These are phyloP conservation scores for Candida ficus DNA, from an alignment of 805 yeast species.

Conservation along the genomic window DNA sequence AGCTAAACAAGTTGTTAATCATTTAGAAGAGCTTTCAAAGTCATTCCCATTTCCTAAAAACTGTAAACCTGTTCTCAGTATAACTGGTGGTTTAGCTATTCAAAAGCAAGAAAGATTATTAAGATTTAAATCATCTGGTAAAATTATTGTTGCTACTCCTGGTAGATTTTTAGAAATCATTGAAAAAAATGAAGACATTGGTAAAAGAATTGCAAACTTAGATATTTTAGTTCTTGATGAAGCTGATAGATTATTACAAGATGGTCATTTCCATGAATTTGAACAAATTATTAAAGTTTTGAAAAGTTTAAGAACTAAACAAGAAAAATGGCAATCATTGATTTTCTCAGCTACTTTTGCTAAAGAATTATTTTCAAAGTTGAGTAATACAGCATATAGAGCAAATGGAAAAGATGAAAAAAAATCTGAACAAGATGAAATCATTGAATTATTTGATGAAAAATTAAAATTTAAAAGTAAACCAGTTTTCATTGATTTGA, in stretches of 20 bases:
- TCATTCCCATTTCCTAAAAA: constrained; percentile 46
- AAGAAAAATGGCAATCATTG: constrained; percentile 66
- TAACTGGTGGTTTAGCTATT: constrained; percentile 94
- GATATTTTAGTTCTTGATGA: constrained; percentile 77
- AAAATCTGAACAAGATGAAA: constrained; percentile 44
- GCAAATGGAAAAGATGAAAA: constrained; percentile 26
- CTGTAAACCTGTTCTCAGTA: constrained; percentile 63
- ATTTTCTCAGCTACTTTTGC: constrained; percentile 96
- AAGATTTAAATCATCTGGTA: constrained; percentile 58
- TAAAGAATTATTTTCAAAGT: constrained; percentile 71
- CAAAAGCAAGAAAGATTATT: constrained; percentile 87
- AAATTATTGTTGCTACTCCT: constrained; percentile 87
- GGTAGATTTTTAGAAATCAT: constrained; percentile 85
- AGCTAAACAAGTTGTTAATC: constrained; percentile 89
- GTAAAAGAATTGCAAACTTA: constrained; percentile 36
- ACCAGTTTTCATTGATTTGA: constrained; percentile 76
- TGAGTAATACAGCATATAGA: constrained; percentile 39
- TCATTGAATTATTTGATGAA: constrained; percentile 56
- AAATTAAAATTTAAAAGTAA: constrained; percentile 68
- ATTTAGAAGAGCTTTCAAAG: constrained; percentile 52
- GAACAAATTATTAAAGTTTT: constrained; percentile 72
- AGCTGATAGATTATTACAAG: constrained; percentile 92
- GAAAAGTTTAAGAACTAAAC: constrained; percentile 43
- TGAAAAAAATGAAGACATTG: constrained; percentile 48
- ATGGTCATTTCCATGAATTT: constrained; percentile 93